Evolutionary conservation across 345 rosid genomes (phyloP), one percentile per base, ranked within the genome.

Genomic region (Trapa incisa): DNA sequence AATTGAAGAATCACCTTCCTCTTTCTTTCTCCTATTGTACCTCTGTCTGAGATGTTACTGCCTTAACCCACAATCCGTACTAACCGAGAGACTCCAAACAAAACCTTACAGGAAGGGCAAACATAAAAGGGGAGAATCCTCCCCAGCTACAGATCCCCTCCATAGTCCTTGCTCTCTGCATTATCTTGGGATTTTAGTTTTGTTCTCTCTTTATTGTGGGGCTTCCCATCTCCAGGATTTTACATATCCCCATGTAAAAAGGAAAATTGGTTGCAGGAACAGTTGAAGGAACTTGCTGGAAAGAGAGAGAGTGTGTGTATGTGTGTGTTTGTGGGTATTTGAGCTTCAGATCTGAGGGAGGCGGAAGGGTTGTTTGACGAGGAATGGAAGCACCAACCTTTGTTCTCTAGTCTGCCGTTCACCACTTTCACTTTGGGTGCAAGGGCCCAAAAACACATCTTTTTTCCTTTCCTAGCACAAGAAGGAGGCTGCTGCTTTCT

Each of bases 281-380:
- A 54, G 60, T 17, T 10, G 29, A 54, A 29, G 32, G 60, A 32
- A 37, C 42, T 68, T 58, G 48, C 65, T 68, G 61, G 65, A 11
- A 35, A 32, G 38, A 10, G 36, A 14, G 45, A 38, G 38, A 35
- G 66, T 37, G 4, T 0, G 45, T 14, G 37, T 0, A n/a, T 45
- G 38, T 16, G 66, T 37, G 4, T 0, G 45, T 14, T 50, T 0
- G 36, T 45, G 57, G 43, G 58, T 17, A 54, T 64, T 53, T 64
- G 42, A 16, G 73, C 43, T 70, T 37, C 73, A 70, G 73, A 70
- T 70, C 73, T 70, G 71, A 5, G 61, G 0, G 45, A 63, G 72
- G 41, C 37, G 5, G 61, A 37, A 17, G 41, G 32, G 35, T 47
- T 45, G 29, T 8, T 37, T 1, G 35, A 54, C 0, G 29, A 22